Conservation (phyloP, 768 basidiomycete species). For the Cystofilobasidium macerans region DNA sequence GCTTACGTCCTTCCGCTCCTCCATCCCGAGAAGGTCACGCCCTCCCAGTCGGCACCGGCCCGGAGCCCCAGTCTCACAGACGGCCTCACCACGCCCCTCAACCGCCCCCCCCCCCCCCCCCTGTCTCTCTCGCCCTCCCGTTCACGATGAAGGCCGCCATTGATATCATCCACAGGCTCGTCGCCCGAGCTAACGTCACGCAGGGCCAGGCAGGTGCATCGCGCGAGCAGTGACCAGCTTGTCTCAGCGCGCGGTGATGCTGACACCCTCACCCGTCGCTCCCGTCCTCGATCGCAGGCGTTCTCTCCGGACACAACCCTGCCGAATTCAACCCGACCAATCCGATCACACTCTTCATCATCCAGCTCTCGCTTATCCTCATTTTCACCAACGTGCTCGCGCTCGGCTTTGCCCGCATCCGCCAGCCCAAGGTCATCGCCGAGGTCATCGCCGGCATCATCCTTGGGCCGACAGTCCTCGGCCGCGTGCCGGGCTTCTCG, state of each 20-base stretch:
- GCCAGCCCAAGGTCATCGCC: slow-evolving; percentile 78
- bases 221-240: no score
- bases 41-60: no score
- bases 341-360: slow-evolving; percentile 38
- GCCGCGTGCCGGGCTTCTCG: slow-evolving; percentile 70
- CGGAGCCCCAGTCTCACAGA: no score
- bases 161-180: neutral
- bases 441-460: slow-evolving; percentile 86
- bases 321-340: slow-evolving; percentile 50
- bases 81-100: no score
- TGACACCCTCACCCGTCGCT: neutral
- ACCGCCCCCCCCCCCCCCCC: no score
- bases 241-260: no score
- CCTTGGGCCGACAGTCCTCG: slow-evolving; percentile 51
- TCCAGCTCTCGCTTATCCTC: slow-evolving; percentile 60
- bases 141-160: neutral
- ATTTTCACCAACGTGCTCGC: slow-evolving; percentile 63
- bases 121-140: no score
- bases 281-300: slow-evolving; percentile 39
- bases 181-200: slow-evolving; percentile 4
- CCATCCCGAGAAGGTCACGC: no score
- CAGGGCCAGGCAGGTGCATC: neutral
- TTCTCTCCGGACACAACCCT: slow-evolving; percentile 69
- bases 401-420: slow-evolving; percentile 53
- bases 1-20: no score